Percentiles rank a stretch among this genome's conserved stretches.
Evolutionary conservation across 164 flowering plant genomes (phyloP).

Genomic region (Houttuynia cordata): DNA sequence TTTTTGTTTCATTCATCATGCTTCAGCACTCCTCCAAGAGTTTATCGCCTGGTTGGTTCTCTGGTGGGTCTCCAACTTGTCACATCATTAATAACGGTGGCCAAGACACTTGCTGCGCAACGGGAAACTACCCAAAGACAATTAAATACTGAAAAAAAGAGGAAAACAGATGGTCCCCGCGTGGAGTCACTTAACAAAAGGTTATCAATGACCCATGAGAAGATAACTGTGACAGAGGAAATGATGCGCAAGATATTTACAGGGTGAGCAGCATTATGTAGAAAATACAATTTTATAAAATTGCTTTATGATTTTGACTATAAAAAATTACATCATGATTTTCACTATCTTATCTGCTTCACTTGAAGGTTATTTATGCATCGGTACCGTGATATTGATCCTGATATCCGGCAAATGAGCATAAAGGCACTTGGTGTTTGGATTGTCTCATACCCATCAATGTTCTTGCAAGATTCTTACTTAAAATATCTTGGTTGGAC

Average conservation of each 20-base stretch:
- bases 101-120: conserved; percentile 76
- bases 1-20: not conserved
- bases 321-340: not conserved
- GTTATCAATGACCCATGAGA: conserved; percentile 62
- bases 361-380: conserved; percentile 86
- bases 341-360: no score
- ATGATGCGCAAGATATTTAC: conserved; percentile 93
- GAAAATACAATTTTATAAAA: not conserved
- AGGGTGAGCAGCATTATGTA: conserved; percentile 35
- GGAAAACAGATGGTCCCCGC: conserved; percentile 77
- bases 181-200: conserved; percentile 81
- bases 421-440: conserved; percentile 91
- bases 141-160: conserved; percentile 87
- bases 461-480: conserved; percentile 88
- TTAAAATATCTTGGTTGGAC: conserved; percentile 99
- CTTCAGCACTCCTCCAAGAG: conserved; percentile 93
- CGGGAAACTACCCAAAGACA: conserved; percentile 96
- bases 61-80: conserved; percentile 93
- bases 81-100: conserved; percentile 81
- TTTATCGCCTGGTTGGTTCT: conserved; percentile 83
- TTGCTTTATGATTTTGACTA: not conserved
- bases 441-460: conserved; percentile 86
- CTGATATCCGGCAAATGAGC: conserved; percentile 76
- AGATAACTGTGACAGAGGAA: conserved; percentile 62
- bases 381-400: conserved; percentile 92